These are phyloP conservation scores for Brassica rapa DNA, from an alignment of 345 rosid genomes.

Conservation along the genomic window DNA sequence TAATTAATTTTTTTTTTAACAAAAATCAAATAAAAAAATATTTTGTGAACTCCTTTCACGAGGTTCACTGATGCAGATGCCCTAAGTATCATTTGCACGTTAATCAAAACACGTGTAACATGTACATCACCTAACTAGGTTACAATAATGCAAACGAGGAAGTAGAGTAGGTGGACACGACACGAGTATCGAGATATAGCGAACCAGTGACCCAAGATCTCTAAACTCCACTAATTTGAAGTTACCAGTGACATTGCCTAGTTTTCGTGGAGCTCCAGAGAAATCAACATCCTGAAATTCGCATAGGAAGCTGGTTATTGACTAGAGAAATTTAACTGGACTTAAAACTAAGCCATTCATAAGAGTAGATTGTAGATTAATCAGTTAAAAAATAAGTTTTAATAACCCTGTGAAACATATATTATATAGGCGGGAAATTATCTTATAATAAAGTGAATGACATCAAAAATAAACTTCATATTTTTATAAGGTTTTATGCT, in stretches of 20 bases:
- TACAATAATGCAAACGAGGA: not conserved
- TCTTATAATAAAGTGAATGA: too few species aligned
- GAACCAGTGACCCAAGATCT: not conserved
- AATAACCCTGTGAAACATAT: not conserved
- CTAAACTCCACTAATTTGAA: not conserved
- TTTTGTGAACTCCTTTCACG: too few species aligned
- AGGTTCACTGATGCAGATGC: too few species aligned
- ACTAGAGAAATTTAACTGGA: not conserved
- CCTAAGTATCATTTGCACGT: not conserved
- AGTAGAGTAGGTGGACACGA: not conserved
- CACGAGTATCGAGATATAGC: not conserved
- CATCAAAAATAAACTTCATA: not conserved
- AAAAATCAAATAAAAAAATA: too few species aligned
- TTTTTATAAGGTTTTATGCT: not conserved
- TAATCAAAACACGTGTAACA: constrained; percentile 8
- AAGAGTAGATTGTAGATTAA: not conserved
- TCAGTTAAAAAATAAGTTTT: too few species aligned
- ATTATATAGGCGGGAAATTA: not conserved
- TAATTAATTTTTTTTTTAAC: too few species aligned
- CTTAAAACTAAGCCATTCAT: not conserved
- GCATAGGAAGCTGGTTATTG: not conserved
- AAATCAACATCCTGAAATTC: not conserved
- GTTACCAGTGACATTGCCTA: not conserved
- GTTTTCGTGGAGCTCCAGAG: not conserved
- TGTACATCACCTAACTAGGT: constrained; percentile 14